Evolutionary conservation across 345 rosid species (phyloP).

Genomic region (Melastoma malabathricum): DNA sequence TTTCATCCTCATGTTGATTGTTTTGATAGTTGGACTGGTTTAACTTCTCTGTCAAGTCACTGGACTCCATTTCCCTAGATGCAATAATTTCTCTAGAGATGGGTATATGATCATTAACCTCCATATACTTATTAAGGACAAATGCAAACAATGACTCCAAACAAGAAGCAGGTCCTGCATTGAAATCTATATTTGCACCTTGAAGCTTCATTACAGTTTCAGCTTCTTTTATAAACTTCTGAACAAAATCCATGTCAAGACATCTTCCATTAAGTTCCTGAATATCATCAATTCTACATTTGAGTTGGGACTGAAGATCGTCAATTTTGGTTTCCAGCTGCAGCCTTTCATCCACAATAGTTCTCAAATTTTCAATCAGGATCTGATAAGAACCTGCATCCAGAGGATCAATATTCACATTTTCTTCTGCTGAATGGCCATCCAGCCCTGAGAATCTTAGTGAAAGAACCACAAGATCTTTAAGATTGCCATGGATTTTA

Average conservation of each 20-base stretch:
- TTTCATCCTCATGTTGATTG: constrained; percentile 50
- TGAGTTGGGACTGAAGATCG: constrained; percentile 45
- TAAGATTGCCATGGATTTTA: constrained; percentile 31
- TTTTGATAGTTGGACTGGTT: constrained; percentile 26
- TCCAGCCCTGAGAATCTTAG: constrained; percentile 19
- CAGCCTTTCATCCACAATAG: constrained; percentile 38
- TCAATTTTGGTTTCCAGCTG: constrained; percentile 39
- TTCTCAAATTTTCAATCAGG: constrained; percentile 38
- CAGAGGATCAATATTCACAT: constrained; percentile 23
- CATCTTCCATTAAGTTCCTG: constrained; percentile 39
- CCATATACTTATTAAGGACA: constrained; percentile 53
- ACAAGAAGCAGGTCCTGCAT: constrained; percentile 23
- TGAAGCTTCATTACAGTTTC: constrained; percentile 46
- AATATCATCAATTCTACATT: constrained; percentile 27
- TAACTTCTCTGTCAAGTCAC: constrained; percentile 35
- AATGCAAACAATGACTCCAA: constrained; percentile 52
- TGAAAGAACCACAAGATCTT: constrained; percentile 32
- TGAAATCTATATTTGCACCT: constrained; percentile 18
- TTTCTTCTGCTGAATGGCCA: constrained; percentile 15
- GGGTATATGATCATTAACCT: constrained; percentile 26
- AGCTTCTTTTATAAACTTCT: constrained; percentile 39
- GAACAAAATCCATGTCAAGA: constrained; percentile 32
- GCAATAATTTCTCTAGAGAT: constrained; percentile 25
- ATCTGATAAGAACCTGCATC: constrained; percentile 27
- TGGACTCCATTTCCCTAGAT: constrained; percentile 31